phyloP scores from a whole-genome alignment of 2,329 filamentous ascomycete genomes.

The Triangularia setosa region DNA sequence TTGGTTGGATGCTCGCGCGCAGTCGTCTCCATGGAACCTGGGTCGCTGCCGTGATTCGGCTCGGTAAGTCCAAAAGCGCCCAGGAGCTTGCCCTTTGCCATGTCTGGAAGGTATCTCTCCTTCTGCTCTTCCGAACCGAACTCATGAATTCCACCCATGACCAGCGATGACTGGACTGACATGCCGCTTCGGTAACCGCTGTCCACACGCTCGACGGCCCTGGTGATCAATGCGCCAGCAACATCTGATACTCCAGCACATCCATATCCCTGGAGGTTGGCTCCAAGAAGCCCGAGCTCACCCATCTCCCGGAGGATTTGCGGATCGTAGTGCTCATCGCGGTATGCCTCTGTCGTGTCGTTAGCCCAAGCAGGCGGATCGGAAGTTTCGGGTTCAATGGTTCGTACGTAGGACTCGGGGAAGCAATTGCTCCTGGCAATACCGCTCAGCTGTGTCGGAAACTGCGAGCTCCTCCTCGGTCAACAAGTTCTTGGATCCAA shows the following conservation, averaged over 20 bases:
- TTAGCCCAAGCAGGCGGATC: conserved; percentile 1
- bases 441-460: conserved; percentile 83
- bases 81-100: conserved; percentile 72
- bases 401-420: conserved; percentile 78
- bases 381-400: conserved; percentile 2
- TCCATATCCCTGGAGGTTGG: conserved; percentile 77
- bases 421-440: conserved; percentile 85
- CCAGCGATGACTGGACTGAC: conserved; percentile 81
- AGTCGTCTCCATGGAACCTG: conserved; percentile 77
- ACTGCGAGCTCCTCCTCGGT: conserved; percentile 92
- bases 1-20: conserved; percentile 74
- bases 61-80: conserved; percentile 84
- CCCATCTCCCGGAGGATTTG: conserved; percentile 83
- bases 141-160: conserved; percentile 82
- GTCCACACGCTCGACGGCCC: conserved; percentile 82
- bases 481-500: conserved; percentile 68
- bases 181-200: conserved; percentile 83
- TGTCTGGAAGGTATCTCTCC: conserved; percentile 68
- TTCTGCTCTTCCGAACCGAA: conserved; percentile 78
- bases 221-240: conserved; percentile 76
- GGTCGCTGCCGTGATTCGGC: conserved; percentile 84
- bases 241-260: conserved; percentile 81
- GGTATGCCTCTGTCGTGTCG: conserved; percentile 43
- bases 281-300: conserved; percentile 73
- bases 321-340: conserved; percentile 76